These are phyloP conservation scores for Colletotrichum plurivorum DNA, from an alignment of 2,329 filamentous ascomycete genomes.

Conservation along the genomic window DNA sequence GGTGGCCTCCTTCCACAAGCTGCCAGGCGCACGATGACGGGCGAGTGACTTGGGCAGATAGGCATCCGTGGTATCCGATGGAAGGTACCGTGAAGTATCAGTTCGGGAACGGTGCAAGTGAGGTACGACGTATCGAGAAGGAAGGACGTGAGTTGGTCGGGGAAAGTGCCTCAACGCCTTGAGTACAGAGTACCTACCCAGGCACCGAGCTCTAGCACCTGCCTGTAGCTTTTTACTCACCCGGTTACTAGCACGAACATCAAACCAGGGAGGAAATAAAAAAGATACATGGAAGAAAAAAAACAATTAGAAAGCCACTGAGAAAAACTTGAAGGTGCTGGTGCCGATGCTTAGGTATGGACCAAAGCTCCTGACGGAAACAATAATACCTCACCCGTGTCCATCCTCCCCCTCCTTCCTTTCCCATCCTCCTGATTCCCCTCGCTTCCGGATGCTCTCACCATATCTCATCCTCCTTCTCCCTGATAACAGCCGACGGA, in stretches of 20 bases:
- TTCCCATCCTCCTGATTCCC: neutral
- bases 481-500: neutral
- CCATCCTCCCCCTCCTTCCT: neutral
- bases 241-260: neutral
- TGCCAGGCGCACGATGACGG: slow-evolving; percentile 24
- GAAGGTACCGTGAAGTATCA: neutral
- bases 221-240: neutral
- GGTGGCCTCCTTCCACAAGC: slow-evolving; percentile 17
- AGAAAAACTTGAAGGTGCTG: too few species aligned
- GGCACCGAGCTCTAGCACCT: neutral
- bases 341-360: neutral
- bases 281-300: neutral
- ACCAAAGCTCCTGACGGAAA: slow-evolving; percentile 2
- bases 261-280: neutral
- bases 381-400: neutral
- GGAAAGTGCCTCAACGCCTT: too few species aligned
- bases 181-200: too few species aligned
- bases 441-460: neutral
- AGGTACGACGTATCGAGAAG: too few species aligned
- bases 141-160: too few species aligned
- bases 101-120: neutral
- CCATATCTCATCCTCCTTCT: slow-evolving; percentile 2
- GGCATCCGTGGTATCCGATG: slow-evolving; percentile 7
- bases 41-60: slow-evolving; percentile 5
- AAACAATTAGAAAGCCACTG: neutral